Evolutionary conservation across 305 asterid genomes (phyloP).

Genomic region (Coffea humblotiana): DNA sequence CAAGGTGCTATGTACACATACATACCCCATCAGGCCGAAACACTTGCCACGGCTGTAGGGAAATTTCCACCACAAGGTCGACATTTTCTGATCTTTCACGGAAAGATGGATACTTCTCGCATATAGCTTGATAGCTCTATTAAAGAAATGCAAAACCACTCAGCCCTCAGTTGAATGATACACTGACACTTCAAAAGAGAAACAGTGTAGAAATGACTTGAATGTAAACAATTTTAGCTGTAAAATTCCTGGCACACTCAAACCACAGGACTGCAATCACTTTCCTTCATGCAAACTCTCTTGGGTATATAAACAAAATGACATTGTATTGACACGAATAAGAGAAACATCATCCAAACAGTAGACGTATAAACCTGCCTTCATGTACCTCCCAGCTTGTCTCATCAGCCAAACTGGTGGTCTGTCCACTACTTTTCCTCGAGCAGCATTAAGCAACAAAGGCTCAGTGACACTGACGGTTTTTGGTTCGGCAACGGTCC

Average conservation of each 20-base stretch:
- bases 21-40: slow-evolving; percentile 96
- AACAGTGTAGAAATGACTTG: background rate
- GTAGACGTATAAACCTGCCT: slow-evolving; percentile 75
- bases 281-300: background rate
- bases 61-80: slow-evolving; percentile 96
- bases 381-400: slow-evolving; percentile 99
- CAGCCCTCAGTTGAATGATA: slow-evolving; percentile 23
- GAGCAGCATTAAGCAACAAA: slow-evolving; percentile 75
- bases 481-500: slow-evolving; percentile 84
- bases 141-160: slow-evolving; percentile 24
- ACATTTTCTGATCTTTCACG: slow-evolving; percentile 99
- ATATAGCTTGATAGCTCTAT: slow-evolving; percentile 88
- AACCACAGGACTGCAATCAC: background rate
- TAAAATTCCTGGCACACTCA: background rate
- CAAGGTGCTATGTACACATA: slow-evolving; percentile 1
- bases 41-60: slow-evolving; percentile 96
- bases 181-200: slow-evolving; percentile 8
- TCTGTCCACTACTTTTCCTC: slow-evolving; percentile 89
- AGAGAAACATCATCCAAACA: background rate
- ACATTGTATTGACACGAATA: slow-evolving; percentile 1
- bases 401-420: slow-evolving; percentile 99
- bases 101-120: slow-evolving; percentile 93
- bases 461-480: slow-evolving; percentile 71
- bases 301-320: background rate
- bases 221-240: background rate